A percentile compares a stretch with the other conserved stretches of the same genome.
Conservation (phyloP, 768 basidiomycete species). For the Daedalea quercina region DNA sequence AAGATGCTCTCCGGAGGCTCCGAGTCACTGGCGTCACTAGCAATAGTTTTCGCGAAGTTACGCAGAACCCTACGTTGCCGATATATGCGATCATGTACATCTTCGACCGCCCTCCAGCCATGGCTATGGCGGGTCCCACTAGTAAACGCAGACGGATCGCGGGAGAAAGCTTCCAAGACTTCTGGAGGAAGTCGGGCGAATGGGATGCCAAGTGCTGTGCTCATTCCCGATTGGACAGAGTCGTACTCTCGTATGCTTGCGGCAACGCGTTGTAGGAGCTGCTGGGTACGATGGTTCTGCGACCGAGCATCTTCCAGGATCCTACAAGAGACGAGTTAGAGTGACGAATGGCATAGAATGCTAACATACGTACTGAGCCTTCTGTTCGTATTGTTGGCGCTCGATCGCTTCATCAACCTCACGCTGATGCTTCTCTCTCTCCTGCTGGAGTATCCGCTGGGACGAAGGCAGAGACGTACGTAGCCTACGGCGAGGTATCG, state of each 20-base stretch:
- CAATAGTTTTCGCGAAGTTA: conserved; percentile 25
- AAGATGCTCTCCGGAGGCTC: conserved; percentile 26
- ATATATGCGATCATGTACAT: conserved; percentile 56
- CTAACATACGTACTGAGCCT: conserved; percentile 38
- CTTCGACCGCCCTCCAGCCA: conserved; percentile 72
- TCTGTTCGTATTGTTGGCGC: conserved; percentile 51
- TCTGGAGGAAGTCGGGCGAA: conserved; percentile 52
- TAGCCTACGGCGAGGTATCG: conserved; percentile 6
- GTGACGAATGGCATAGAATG: neutral
- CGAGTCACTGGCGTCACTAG: conserved; percentile 22
- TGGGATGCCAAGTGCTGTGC: conserved; percentile 39
- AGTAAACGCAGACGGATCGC: conserved; percentile 74
- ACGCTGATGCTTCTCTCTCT: conserved; percentile 29
- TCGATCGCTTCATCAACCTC: conserved; percentile 43
- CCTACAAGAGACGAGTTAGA: conserved; percentile 28
- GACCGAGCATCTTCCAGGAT: conserved; percentile 49
- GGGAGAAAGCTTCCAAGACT: conserved; percentile 65
- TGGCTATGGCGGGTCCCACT: conserved; percentile 51
- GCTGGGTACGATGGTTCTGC: conserved; percentile 64
- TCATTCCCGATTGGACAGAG: conserved; percentile 44
- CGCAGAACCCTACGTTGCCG: conserved; percentile 45
- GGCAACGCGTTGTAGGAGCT: conserved; percentile 61
- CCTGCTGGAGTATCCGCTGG: conserved; percentile 14
- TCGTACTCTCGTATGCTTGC: conserved; percentile 62
- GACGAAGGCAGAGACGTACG: conserved; percentile 31